These are phyloP conservation scores for Aspergillus udagawae DNA, from an alignment of 2,329 filamentous ascomycete species.

Conservation along the genomic window DNA sequence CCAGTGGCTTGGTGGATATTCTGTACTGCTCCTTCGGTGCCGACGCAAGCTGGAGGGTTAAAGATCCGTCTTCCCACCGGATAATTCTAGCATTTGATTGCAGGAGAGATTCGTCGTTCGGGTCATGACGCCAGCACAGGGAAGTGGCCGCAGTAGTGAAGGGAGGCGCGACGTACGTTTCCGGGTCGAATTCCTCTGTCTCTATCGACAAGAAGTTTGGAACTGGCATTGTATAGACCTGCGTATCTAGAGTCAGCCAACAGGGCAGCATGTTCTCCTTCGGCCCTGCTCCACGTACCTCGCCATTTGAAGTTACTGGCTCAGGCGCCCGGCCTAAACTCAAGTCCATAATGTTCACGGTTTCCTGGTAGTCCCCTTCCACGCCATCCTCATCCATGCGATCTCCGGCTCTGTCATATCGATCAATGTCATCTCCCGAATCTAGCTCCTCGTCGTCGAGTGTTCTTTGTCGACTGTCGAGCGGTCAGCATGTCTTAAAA, in stretches of 20 bases:
- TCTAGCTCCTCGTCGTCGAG: slow-evolving; percentile 61
- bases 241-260: slow-evolving; percentile 1
- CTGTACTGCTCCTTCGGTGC: slow-evolving; percentile 59
- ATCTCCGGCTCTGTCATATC: slow-evolving; percentile 49
- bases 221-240: slow-evolving; percentile 62
- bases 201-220: slow-evolving; percentile 61
- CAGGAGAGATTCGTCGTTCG: slow-evolving; percentile 52
- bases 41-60: slow-evolving; percentile 63
- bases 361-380: slow-evolving; percentile 42
- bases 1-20: slow-evolving; percentile 55
- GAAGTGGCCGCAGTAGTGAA: slow-evolving; percentile 63
- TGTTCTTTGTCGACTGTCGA: slow-evolving; percentile 38
- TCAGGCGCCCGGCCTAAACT: slow-evolving; percentile 55
- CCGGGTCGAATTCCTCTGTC: slow-evolving; percentile 57
- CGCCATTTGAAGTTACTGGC: slow-evolving; percentile 47
- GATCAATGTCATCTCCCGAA: slow-evolving; percentile 59
- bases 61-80: slow-evolving; percentile 63
- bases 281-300: slow-evolving; percentile 24
- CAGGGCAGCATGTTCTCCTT: too few relatives aligned
- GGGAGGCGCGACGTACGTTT: slow-evolving; percentile 58
- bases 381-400: slow-evolving; percentile 43
- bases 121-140: slow-evolving; percentile 62
- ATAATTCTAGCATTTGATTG: slow-evolving; percentile 65
- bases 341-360: slow-evolving; percentile 52
- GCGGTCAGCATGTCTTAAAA: slow-evolving; percentile 11